Conservation (phyloP, 2,329 filamentous ascomycete genomes). For the Curvularia sp. region DNA sequence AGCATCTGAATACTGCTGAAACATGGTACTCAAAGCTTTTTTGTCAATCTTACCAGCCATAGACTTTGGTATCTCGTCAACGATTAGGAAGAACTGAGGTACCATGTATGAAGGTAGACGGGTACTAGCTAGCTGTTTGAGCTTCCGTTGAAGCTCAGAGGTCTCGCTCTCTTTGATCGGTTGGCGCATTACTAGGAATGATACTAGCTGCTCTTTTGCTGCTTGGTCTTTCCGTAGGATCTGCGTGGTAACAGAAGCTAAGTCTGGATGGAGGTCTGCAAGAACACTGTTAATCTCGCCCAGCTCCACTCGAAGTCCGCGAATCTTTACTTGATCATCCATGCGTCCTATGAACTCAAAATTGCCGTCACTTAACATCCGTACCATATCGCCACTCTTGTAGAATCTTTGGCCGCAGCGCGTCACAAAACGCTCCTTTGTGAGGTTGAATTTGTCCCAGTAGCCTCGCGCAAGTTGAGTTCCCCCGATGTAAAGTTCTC, state of each 20-base stretch:
- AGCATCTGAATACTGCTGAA: constrained; percentile 30
- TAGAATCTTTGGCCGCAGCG: constrained; percentile 46
- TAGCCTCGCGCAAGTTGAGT: constrained; percentile 57
- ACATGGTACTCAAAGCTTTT: constrained; percentile 41
- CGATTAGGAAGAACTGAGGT: constrained; percentile 45
- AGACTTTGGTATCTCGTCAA: constrained; percentile 48
- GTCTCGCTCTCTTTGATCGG: constrained; percentile 13
- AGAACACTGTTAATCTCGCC: constrained; percentile 49
- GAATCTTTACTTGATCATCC: constrained; percentile 53
- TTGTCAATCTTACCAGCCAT: constrained; percentile 53
- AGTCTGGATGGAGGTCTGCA: constrained; percentile 27
- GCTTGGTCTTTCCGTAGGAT: constrained; percentile 37
- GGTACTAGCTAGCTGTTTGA: constrained; percentile 26
- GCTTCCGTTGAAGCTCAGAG: constrained; percentile 27
- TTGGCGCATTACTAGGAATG: constrained; percentile 36
- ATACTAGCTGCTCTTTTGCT: constrained; percentile 47
- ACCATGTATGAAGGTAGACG: constrained; percentile 51
- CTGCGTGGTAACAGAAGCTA: constrained; percentile 40
- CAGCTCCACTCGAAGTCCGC: constrained; percentile 49
- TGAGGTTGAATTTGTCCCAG: constrained; percentile 46
- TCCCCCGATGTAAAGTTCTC: constrained; percentile 58
- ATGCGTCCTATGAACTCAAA: constrained; percentile 51
- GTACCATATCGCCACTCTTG: constrained; percentile 50
- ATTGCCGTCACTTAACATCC: constrained; percentile 49
- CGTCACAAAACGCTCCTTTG: constrained; percentile 41